Evolutionary conservation across 179 eudicot species (phyloP).

Genomic region (Camellia oleifera): DNA sequence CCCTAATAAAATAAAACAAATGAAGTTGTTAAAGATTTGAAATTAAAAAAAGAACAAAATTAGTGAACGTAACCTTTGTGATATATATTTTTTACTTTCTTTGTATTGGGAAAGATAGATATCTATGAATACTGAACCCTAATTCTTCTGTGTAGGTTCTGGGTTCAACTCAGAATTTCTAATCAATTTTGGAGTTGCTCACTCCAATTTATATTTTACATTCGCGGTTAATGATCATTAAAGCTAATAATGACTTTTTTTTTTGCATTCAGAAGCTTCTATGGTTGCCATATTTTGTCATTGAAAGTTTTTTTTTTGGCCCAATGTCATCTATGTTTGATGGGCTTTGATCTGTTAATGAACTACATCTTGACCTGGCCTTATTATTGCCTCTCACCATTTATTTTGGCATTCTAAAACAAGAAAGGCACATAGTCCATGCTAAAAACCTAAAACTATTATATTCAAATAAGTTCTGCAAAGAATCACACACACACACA

Average conservation of each 20-base stretch:
- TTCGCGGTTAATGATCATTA: background rate
- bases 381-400: background rate
- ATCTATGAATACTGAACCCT: background rate
- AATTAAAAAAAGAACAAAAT: background rate
- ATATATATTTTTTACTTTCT: background rate
- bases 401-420: background rate
- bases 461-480: too few relatives aligned
- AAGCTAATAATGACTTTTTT: background rate
- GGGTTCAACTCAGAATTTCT: background rate
- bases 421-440: background rate
- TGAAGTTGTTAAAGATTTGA: background rate
- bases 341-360: background rate
- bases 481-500: too few relatives aligned
- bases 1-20: background rate
- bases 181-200: background rate
- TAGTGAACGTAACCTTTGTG: background rate
- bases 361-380: too few relatives aligned
- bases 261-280: background rate
- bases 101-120: background rate
- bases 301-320: background rate
- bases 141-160: background rate
- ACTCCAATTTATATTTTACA: background rate
- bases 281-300: background rate
- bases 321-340: background rate
- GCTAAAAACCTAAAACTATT: too few relatives aligned